A percentile compares a stretch with the other conserved stretches of the same genome.
phyloP scores from a whole-genome alignment of 139 green algal species.

The Chlamydomonas schloesseri region DNA sequence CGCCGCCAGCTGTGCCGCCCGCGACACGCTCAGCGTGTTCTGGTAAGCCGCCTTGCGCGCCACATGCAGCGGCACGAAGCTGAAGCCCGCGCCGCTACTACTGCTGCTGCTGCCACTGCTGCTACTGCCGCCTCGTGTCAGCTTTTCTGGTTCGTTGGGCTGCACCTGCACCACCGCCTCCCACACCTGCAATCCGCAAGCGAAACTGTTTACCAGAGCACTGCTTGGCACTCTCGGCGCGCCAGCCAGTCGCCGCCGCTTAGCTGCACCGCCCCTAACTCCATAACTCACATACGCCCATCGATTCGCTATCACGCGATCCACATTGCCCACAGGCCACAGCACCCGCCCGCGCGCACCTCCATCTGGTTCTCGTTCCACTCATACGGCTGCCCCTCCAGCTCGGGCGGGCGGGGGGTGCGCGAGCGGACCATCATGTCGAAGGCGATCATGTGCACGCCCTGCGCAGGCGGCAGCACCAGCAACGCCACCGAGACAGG shows the following conservation, averaged over 20 bases:
- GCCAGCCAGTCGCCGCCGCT: too few species aligned
- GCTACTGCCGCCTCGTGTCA: neutral
- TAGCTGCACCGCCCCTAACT: too few species aligned
- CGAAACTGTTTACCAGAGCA: too few species aligned
- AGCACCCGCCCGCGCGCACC: neutral
- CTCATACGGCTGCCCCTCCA: neutral
- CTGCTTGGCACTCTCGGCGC: too few species aligned
- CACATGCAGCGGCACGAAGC: conserved; percentile 26
- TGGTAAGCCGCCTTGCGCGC: conserved; percentile 24
- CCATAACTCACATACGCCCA: too few species aligned
- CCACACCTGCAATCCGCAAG: conserved; percentile 36
- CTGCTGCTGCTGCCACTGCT: neutral
- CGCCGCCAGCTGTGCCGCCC: neutral
- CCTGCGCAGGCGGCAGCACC: neutral
- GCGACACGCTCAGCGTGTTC: conserved; percentile 44
- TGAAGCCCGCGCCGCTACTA: neutral
- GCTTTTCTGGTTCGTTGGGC: neutral
- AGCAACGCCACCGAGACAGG: too few species aligned
- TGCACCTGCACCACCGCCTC: conserved; percentile 34
- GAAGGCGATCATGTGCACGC: conserved; percentile 45
- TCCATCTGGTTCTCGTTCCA: conserved; percentile 25
- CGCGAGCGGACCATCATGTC: conserved; percentile 46
- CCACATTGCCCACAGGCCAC: too few species aligned
- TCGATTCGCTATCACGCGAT: too few species aligned
- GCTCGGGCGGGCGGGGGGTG: neutral